phyloP scores from a whole-genome alignment of 306 rosid genomes.

The Dicorynia guianensis region DNA sequence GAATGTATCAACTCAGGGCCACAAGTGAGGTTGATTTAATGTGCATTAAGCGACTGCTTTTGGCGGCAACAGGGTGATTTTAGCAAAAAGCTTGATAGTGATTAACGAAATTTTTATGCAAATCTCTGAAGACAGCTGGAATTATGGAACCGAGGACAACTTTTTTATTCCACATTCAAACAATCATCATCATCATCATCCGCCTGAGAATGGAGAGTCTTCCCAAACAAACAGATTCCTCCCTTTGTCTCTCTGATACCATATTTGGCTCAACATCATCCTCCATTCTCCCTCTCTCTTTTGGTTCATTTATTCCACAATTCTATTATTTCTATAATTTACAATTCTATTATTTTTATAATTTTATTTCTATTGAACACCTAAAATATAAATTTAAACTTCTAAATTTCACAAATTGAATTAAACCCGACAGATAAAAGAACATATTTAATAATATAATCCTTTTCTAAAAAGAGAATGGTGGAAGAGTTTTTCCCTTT shows the following conservation, averaged over 20 bases:
- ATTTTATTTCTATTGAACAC: too few species aligned
- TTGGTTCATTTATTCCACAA: too few species aligned
- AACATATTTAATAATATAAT: too few species aligned
- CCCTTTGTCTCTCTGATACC: background rate
- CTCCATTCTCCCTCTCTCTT: background rate
- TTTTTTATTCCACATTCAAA: constrained; percentile 37
- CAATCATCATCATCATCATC: background rate
- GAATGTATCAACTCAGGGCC: constrained; percentile 24
- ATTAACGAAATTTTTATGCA: background rate
- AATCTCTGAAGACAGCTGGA: constrained; percentile 31
- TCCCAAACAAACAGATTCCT: constrained; percentile 21
- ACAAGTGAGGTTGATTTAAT: constrained; percentile 11
- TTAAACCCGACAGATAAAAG: too few species aligned
- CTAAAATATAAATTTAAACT: too few species aligned
- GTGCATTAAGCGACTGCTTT: background rate
- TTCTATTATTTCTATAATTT: too few species aligned
- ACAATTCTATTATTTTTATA: too few species aligned
- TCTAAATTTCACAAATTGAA: too few species aligned
- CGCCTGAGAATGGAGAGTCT: background rate
- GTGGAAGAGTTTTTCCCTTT: too few species aligned
- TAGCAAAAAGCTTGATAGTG: background rate
- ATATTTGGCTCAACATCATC: background rate
- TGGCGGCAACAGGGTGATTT: constrained; percentile 11
- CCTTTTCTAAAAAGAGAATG: too few species aligned
- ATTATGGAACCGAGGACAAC: constrained; percentile 47